phyloP scores from a whole-genome alignment of 768 basidiomycete species.

The Russula sp. region DNA sequence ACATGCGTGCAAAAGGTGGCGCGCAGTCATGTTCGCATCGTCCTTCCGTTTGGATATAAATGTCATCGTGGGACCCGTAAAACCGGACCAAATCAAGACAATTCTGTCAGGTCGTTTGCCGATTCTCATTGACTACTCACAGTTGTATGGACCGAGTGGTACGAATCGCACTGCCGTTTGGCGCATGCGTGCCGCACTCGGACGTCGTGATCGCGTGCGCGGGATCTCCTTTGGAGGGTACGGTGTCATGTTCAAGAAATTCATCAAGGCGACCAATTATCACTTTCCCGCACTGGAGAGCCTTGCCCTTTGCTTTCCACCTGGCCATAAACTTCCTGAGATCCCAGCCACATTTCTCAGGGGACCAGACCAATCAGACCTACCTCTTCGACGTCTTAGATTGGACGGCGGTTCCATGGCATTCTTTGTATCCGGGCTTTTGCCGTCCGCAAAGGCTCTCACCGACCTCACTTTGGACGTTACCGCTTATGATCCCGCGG shows the following conservation, averaged over 20 bases:
- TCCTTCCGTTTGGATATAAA: neutral
- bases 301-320: neutral
- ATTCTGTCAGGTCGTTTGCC: neutral
- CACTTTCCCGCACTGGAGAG: slow-evolving; percentile 13
- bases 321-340: fast-evolving
- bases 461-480: neutral
- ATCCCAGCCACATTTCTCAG: neutral
- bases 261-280: neutral
- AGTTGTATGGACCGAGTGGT: neutral
- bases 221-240: neutral
- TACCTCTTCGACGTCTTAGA: neutral
- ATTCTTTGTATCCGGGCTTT: neutral
- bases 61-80: neutral
- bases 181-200: neutral
- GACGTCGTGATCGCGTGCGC: neutral
- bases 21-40: neutral
- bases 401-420: neutral
- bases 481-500: neutral
- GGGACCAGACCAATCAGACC: neutral
- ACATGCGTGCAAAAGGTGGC: slow-evolving; percentile 16
- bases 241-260: neutral
- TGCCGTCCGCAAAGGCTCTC: neutral
- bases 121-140: neutral
- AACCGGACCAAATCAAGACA: neutral
- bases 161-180: neutral